Evolutionary conservation across 106 monocot species (phyloP).

Genomic region (Narthecium ossifragum): DNA sequence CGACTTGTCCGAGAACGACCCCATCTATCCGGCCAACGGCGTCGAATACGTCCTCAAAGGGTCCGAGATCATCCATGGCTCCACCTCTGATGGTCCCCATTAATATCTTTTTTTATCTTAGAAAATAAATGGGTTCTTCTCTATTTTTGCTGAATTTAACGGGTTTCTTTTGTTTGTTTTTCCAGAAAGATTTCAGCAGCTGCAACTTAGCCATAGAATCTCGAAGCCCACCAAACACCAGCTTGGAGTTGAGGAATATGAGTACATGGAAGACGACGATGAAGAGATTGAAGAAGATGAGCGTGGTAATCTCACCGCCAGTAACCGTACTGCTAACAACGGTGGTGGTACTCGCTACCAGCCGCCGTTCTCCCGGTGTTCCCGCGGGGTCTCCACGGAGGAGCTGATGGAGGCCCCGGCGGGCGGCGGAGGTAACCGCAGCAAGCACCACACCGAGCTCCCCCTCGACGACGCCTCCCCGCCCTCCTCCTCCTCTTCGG

Average conservation of each 20-base stretch:
- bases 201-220: constrained; percentile 10
- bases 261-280: constrained; percentile 21
- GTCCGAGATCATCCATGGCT: constrained; percentile 64
- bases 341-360: no score
- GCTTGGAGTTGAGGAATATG: constrained; percentile 9
- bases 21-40: constrained; percentile 73
- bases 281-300: constrained; percentile 29
- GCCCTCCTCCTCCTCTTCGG: constrained; percentile 57
- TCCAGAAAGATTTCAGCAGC: constrained; percentile 39
- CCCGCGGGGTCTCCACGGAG: constrained; percentile 34
- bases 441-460: constrained; percentile 34
- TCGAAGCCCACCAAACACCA: constrained; percentile 12
- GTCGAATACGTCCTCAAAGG: constrained; percentile 91
- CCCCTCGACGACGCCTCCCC: constrained; percentile 42
- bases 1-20: constrained; percentile 73
- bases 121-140: no score
- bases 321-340: background rate
- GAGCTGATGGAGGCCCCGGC: constrained; percentile 8
- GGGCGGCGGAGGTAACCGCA: no score
- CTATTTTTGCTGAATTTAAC: no score
- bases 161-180: background rate
- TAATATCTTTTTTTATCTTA: background rate
- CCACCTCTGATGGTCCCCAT: constrained; percentile 13
- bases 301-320: background rate
- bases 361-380: constrained; percentile 8